These are phyloP conservation scores for Salvia splendens DNA, from an alignment of 257 asterid genomes.

Conservation along the genomic window DNA sequence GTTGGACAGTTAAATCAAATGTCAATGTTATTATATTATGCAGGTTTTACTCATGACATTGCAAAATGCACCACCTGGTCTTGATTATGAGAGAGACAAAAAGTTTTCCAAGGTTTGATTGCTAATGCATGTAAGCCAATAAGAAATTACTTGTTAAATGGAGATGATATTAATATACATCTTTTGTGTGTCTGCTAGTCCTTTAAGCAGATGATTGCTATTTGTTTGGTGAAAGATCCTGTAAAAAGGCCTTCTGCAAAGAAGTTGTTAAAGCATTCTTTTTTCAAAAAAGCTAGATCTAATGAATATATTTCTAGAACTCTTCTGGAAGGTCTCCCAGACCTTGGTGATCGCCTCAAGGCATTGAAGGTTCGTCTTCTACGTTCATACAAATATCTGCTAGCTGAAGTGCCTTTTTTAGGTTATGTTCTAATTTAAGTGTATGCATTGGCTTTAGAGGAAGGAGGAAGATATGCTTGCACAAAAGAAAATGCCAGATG, in stretches of 20 bases:
- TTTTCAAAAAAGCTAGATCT: conserved; percentile 95
- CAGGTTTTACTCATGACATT: conserved; percentile 97
- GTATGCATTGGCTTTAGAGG: conserved; percentile 44
- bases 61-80: conserved; percentile 99
- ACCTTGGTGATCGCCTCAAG: conserved; percentile 82
- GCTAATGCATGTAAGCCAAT: conserved; percentile 1
- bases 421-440: conserved; percentile 35
- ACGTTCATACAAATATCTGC: conserved; percentile 19
- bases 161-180: conserved; percentile 28
- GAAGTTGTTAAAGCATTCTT: conserved; percentile 78
- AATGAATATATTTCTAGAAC: conserved; percentile 72
- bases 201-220: conserved; percentile 94
- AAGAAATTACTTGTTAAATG: conserved; percentile 20
- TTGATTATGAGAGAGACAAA: conserved; percentile 93
- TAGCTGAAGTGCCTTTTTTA: conserved; percentile 29
- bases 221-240: conserved; percentile 98
- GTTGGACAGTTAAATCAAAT: conserved; percentile 7
- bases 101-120: conserved; percentile 83
- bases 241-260: conserved; percentile 90
- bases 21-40: conserved; percentile 26
- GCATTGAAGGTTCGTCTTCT: conserved; percentile 68
- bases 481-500: conserved; percentile 94
- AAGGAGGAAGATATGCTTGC: conserved; percentile 98
- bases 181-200: conserved; percentile 60
- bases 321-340: conserved; percentile 88